phyloP scores from a whole-genome alignment of 805 yeast genomes.

The Isabelozyma heimii region DNA sequence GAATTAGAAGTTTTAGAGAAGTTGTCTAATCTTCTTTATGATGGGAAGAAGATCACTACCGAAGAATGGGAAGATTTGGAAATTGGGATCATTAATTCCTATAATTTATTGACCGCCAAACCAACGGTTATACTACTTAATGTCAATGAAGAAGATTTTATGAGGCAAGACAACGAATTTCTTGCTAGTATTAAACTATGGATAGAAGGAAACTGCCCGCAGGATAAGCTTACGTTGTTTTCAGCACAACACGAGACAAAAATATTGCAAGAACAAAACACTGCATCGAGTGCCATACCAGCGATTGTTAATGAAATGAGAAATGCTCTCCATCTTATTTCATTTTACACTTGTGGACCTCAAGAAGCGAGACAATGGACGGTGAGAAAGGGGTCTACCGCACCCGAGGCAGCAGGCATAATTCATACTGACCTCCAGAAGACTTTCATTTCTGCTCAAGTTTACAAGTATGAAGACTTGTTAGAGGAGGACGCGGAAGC shows the following conservation, averaged over 20 bases:
- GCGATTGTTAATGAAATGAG: constrained; percentile 65
- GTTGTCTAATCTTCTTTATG: constrained; percentile 31
- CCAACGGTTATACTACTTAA: constrained; percentile 81
- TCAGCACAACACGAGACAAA: constrained; percentile 51
- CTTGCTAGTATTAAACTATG: constrained; percentile 54
- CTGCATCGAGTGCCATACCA: constrained; percentile 55
- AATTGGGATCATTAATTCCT: constrained; percentile 62
- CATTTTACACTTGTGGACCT: constrained; percentile 86
- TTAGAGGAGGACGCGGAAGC: constrained; percentile 23
- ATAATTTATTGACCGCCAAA: constrained; percentile 79
- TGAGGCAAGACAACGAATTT: constrained; percentile 51
- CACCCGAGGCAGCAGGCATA: constrained; percentile 88
- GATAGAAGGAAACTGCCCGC: constrained; percentile 66
- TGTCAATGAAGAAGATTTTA: constrained; percentile 67
- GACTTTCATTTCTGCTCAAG: constrained; percentile 77
- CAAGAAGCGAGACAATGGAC: constrained; percentile 90
- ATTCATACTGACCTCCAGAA: constrained; percentile 83
- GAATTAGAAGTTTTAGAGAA: constrained; percentile 31
- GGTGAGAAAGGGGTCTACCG: constrained; percentile 67
- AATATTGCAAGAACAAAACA: constrained; percentile 23
- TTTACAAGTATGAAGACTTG: constrained; percentile 65
- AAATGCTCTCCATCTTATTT: constrained; percentile 63
- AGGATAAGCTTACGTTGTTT: constrained; percentile 37
- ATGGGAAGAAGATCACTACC: constrained; percentile 60
- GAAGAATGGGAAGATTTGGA: constrained; percentile 61